phyloP scores from a whole-genome alignment of 352 stramenopile species.

The Pythium sukuiense region DNA sequence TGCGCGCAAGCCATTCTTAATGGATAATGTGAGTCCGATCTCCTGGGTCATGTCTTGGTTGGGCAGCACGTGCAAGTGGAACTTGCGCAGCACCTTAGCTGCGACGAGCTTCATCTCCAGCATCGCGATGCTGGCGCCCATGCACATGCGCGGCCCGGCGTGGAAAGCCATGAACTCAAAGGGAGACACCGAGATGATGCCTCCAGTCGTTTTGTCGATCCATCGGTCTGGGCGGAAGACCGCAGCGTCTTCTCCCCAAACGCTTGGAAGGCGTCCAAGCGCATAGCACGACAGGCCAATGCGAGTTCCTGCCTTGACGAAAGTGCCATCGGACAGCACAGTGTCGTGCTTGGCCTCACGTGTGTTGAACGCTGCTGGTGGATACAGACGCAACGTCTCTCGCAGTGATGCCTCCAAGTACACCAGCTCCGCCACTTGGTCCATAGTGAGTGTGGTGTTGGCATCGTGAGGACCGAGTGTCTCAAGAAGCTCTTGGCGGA shows the following conservation, averaged over 20 bases:
- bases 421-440: slow-evolving; percentile 47
- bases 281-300: slow-evolving; percentile 56
- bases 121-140: slow-evolving; percentile 64
- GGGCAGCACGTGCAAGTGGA: slow-evolving; percentile 42
- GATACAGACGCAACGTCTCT: slow-evolving; percentile 68
- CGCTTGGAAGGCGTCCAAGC: slow-evolving; percentile 39
- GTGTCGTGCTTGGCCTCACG: slow-evolving; percentile 44
- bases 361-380: slow-evolving; percentile 43
- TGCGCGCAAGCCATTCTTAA: slow-evolving; percentile 33
- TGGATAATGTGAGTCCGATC: slow-evolving; percentile 51
- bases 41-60: slow-evolving; percentile 44
- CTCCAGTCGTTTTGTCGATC: slow-evolving; percentile 41
- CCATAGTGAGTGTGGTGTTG: slow-evolving; percentile 24
- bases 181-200: slow-evolving; percentile 38
- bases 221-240: slow-evolving; percentile 56
- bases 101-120: slow-evolving; percentile 72
- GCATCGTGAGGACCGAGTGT: slow-evolving; percentile 2
- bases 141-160: slow-evolving; percentile 59
- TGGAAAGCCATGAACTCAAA: slow-evolving; percentile 77
- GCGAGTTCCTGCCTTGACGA: slow-evolving; percentile 46
- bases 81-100: slow-evolving; percentile 45
- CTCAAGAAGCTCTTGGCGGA: slow-evolving; percentile 35
- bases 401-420: slow-evolving; percentile 62
- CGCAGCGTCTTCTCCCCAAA: slow-evolving; percentile 63
- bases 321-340: slow-evolving; percentile 66